A percentile compares a stretch with the other conserved stretches of the same genome.
phyloP scores from a whole-genome alignment of 2,329 filamentous ascomycete genomes.

The Ustulina deusta region DNA sequence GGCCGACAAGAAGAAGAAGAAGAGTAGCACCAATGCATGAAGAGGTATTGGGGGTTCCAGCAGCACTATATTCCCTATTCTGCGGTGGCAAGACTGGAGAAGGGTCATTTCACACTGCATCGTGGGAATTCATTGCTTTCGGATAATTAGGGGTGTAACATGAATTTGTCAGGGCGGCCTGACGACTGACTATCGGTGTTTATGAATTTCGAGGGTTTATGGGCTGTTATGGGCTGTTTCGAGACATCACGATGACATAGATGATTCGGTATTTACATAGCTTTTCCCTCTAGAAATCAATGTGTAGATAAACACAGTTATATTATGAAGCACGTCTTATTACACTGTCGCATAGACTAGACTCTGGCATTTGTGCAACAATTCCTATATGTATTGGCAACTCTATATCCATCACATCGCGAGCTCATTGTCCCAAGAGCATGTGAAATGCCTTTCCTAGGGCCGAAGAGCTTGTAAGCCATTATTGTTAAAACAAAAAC shows the following conservation, averaged over 20 bases:
- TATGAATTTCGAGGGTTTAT: background rate
- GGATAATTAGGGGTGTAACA: background rate
- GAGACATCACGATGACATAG: background rate
- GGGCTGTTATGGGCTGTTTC: background rate
- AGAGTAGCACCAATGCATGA: too few species aligned
- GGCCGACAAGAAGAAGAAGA: too few species aligned
- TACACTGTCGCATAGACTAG: background rate
- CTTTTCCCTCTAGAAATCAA: background rate
- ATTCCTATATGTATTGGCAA: constrained; percentile 14
- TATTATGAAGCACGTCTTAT: constrained; percentile 5
- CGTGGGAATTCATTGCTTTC: background rate
- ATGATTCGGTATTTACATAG: background rate
- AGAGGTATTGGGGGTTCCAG: too few species aligned
- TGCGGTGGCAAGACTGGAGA: background rate
- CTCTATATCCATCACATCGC: constrained; percentile 6
- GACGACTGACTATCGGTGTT: background rate
- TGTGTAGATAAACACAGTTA: constrained; percentile 13
- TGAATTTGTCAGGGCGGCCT: background rate
- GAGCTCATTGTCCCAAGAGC: background rate
- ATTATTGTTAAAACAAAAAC: too few species aligned
- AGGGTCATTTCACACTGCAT: background rate
- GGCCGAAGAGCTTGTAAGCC: background rate
- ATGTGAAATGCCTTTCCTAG: background rate
- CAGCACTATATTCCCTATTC: too few species aligned
- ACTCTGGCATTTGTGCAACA: constrained; percentile 4